Conservation (phyloP, 257 asterid species). For the Sherardia arvensis region DNA sequence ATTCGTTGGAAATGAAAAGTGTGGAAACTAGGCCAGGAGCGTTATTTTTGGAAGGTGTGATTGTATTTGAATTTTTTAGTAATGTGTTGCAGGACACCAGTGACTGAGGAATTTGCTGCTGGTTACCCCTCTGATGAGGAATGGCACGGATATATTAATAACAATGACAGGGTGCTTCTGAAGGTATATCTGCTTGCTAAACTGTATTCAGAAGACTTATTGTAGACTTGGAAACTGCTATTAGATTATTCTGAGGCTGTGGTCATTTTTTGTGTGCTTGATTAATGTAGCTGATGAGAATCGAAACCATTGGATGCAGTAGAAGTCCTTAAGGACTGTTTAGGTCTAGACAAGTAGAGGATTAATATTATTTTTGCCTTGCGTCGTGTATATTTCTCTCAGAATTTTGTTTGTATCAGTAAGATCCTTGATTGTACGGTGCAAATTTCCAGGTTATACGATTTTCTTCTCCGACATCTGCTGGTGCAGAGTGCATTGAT, state of each 20-base stretch:
- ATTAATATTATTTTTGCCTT: neutral
- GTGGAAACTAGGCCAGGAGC: neutral
- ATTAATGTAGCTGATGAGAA: neutral
- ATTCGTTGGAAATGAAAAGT: neutral
- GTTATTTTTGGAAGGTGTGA: neutral
- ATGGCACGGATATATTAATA: slow-evolving; percentile 81
- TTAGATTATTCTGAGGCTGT: neutral
- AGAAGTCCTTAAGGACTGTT: neutral
- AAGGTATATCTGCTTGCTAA: slow-evolving; percentile 36
- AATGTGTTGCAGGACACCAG: slow-evolving; percentile 56
- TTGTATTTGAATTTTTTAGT: slow-evolving; percentile 10
- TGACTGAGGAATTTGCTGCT: slow-evolving; percentile 39
- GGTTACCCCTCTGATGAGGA: slow-evolving; percentile 73
- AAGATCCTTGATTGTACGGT: slow-evolving; percentile 4
- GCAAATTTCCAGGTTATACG: slow-evolving; percentile 61
- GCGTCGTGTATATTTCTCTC: neutral
- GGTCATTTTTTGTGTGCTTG: neutral
- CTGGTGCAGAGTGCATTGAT: slow-evolving; percentile 97
- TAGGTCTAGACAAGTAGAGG: neutral
- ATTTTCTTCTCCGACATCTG: slow-evolving; percentile 80
- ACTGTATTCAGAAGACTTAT: neutral
- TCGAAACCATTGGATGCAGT: neutral
- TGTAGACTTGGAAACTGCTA: neutral
- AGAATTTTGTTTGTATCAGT: neutral
- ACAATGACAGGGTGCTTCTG: slow-evolving; percentile 78